Evolutionary conservation across 257 asterid genomes (phyloP).

Genomic region (Salvia rosmarinus): DNA sequence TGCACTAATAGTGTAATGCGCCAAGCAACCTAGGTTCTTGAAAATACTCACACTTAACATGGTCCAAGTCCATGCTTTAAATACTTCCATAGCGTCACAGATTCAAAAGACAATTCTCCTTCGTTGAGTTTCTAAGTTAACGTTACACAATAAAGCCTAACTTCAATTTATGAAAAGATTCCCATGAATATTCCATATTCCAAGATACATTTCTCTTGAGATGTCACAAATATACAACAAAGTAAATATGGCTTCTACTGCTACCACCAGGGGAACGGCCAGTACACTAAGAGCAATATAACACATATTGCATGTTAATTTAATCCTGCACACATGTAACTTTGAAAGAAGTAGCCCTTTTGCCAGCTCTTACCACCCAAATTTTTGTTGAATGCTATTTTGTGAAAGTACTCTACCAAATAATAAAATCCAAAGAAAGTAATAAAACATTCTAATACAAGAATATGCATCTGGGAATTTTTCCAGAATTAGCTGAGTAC

Average conservation of each 20-base stretch:
- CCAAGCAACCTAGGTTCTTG: not conserved
- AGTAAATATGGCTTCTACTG: not conserved
- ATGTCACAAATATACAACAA: not conserved
- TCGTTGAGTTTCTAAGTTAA: slow-evolving; percentile 14
- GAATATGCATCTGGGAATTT: not conserved
- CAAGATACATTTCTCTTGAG: not conserved
- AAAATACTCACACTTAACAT: not conserved
- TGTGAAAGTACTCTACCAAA: not conserved
- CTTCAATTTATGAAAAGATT: not conserved
- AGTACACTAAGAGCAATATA: not conserved
- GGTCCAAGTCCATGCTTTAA: not conserved
- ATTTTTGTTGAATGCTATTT: slow-evolving; percentile 2
- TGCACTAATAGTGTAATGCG: not conserved
- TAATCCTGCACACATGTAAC: not conserved
- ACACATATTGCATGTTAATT: not conserved
- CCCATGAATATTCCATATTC: not conserved
- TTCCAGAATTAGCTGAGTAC: slow-evolving; percentile 40
- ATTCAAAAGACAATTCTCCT: no score
- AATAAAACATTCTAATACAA: slow-evolving; percentile 17
- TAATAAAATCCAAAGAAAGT: not conserved
- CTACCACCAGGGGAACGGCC: not conserved
- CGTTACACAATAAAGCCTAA: not conserved
- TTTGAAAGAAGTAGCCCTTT: slow-evolving; percentile 4
- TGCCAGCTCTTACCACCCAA: not conserved
- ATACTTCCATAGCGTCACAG: no score